Base-by-base conservation (phyloP, 2,329 filamentous ascomycete species). In the Claviceps citrina region DNA sequence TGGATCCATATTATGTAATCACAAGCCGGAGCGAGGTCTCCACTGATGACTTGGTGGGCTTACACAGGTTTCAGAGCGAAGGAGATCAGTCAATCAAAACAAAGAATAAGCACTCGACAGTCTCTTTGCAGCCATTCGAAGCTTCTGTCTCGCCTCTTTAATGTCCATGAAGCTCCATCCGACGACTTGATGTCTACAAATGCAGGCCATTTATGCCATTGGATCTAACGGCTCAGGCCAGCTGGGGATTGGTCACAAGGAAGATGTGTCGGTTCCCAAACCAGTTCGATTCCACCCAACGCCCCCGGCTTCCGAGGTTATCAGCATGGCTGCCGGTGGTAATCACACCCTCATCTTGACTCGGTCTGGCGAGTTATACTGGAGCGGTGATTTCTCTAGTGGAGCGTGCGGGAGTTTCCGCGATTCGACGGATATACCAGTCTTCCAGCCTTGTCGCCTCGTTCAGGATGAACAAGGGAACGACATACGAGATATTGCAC, bases 321-420 rank as follows among this genome's bases (percentile, higher is more conserved):
- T 54, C 38, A 57, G 55, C 31, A 56, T 70, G 8, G 62, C 63
- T 16, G 67, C 84, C 7, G 89, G 89, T 4, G 87, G 87, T 1
- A 95, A 95, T 53, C 89, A 95, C 57, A 93, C 85, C 0, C 61
- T 95, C 4, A 56, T 93, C 8, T 64, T 86, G 9, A 73, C 71
- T n/a, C 53, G 64, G 4, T 54, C 65, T 20, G 78, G 79, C 0
- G 49, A 61, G 1, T 62, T 87, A 0, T 81, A 74, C 51, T 77
- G 73, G 51, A 70, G 76, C 34, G 86, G 86, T 1, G 72, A 78
- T 43, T 65, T 61, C 7, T 54, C 61, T 2, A 65, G 55, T 9
- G 73, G 74, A 10, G 71, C 73, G 2, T 78, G 73, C 46, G 74
- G 73, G 1, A 48, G 65, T 8, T 46, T 56, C 0, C 49, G 57